Conservation (phyloP, 1,139 yeast genomes). For the Lodderomyces orthopsilosis region DNA sequence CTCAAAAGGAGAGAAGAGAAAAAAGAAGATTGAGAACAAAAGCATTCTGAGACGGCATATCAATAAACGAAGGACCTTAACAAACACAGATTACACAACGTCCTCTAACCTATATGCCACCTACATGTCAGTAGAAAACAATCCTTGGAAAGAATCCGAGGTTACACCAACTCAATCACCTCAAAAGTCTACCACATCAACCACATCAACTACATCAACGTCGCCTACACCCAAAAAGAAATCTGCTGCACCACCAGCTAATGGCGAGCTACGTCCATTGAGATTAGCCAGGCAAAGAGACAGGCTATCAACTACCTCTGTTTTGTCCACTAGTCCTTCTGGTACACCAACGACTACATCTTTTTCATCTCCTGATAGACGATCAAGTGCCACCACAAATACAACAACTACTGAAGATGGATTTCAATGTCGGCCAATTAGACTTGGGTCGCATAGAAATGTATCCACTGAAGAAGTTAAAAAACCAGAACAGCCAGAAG, state of each 20-base stretch:
- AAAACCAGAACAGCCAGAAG: slow-evolving; percentile 5
- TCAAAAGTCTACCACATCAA: slow-evolving; percentile 2
- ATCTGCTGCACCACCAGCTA: slow-evolving; percentile 3
- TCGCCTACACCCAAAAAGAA: neutral
- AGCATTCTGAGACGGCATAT: no score
- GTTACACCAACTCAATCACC: slow-evolving; percentile 6
- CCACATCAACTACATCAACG: neutral
- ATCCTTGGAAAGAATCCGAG: slow-evolving; percentile 3
- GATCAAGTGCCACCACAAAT: slow-evolving; percentile 4
- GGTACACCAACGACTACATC: slow-evolving; percentile 10
- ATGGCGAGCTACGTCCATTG: slow-evolving; percentile 27
- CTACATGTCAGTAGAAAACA: neutral
- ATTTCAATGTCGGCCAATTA: slow-evolving; percentile 33
- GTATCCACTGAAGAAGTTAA: slow-evolving; percentile 8
- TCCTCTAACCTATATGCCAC: neutral
- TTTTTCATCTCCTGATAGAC: slow-evolving; percentile 4
- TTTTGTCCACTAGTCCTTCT: slow-evolving; percentile 9
- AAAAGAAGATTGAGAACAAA: no score
- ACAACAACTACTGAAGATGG: slow-evolving; percentile 19
- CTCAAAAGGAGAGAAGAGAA: no score
- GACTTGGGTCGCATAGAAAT: slow-evolving; percentile 22
- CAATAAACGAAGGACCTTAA: no score
- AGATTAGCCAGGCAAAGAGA: slow-evolving; percentile 31
- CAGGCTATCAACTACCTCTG: slow-evolving; percentile 13
- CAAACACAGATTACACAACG: no score